Base-by-base conservation (phyloP, 2,329 filamentous ascomycete genomes). In the Colletotrichum incanum region DNA sequence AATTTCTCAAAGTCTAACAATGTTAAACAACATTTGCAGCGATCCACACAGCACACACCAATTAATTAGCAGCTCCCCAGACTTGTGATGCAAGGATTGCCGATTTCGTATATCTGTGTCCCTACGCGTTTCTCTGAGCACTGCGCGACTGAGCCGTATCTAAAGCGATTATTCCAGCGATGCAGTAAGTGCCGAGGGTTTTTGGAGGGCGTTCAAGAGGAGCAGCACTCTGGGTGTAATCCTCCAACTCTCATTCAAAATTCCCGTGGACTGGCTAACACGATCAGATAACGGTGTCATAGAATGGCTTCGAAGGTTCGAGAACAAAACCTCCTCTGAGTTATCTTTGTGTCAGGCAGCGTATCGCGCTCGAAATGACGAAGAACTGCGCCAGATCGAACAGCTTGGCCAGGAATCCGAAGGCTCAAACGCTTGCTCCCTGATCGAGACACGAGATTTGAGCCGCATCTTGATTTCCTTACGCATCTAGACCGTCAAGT, bases 341-440 rank as follows among this genome's bases (percentile, higher is more conserved):
- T 3, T 56, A 6, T 3, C 20, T 16, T 5, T 70, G 9, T 55
- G 12, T 9, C 1, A 31, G n/a, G 8, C 12, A 0, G 71, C 71
- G 0, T 73, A 65, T 45, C 6, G 28, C 37, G 26, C 26, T 26
- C 60, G 47, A 12, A 34, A 73, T 63, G 74, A 69, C 61, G 47
- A 61, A 7, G 54, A 69, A n/a, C 60, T 75, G 71, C 45, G 9
- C 14, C 63, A 28, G 3, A 55, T 71, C 18, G 70, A 47, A 18
- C 26, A 26, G 5, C 34, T 73, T 0, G 37, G 62, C 18, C 55
- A 58, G 5, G 67, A 49, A 11, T 14, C 12, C 1, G 34, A 66
- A 0, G 67, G 71, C 52, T 82, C 0, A 77, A 65, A 0, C 78
- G 82, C 1, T 81, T 85, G 76, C 55, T 81, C 0, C 67, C 61